Percentiles rank a stretch among this genome's conserved stretches.
Evolutionary conservation across 345 rosid species (phyloP).

Genomic region (Linum trigynum): DNA sequence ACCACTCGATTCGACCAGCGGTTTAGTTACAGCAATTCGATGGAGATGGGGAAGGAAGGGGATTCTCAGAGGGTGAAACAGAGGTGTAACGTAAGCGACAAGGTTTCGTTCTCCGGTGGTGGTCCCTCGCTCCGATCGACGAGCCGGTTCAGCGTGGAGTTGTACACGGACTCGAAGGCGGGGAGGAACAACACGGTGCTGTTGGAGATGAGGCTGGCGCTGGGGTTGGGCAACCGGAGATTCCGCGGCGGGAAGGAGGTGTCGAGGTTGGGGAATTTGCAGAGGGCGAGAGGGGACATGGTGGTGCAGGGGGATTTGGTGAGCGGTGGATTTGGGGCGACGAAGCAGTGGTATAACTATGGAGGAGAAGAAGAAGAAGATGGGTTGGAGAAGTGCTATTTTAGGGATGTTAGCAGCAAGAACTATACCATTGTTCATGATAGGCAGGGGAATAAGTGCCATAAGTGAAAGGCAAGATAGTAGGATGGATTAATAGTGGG

Average conservation of each 20-base stretch:
- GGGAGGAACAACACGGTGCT: too few species aligned
- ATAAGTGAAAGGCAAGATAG: slow-evolving; percentile 3
- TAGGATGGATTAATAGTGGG: too few species aligned
- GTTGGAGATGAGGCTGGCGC: neutral
- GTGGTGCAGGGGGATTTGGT: neutral
- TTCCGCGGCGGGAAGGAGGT: neutral
- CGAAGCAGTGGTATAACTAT: neutral
- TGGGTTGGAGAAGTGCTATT: slow-evolving; percentile 39
- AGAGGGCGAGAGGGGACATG: neutral
- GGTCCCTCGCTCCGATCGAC: slow-evolving; percentile 23
- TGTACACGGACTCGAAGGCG: slow-evolving; percentile 16
- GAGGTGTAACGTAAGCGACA: slow-evolving; percentile 39
- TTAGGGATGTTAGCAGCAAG: slow-evolving; percentile 62
- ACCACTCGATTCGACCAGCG: slow-evolving; percentile 39
- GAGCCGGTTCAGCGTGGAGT: slow-evolving; percentile 38
- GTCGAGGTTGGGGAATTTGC: neutral
- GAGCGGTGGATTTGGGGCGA: neutral
- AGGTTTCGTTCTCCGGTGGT: slow-evolving; percentile 25
- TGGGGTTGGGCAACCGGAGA: neutral
- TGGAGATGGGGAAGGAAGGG: slow-evolving; percentile 45
- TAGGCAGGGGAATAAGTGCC: slow-evolving; percentile 24
- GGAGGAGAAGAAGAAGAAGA: neutral
- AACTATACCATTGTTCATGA: slow-evolving; percentile 55
- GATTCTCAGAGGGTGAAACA: slow-evolving; percentile 54
- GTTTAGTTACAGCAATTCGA: slow-evolving; percentile 44